Base-by-base conservation (phyloP, 371 early-diverging fungal genomes). In the Mortierella sp. region DNA sequence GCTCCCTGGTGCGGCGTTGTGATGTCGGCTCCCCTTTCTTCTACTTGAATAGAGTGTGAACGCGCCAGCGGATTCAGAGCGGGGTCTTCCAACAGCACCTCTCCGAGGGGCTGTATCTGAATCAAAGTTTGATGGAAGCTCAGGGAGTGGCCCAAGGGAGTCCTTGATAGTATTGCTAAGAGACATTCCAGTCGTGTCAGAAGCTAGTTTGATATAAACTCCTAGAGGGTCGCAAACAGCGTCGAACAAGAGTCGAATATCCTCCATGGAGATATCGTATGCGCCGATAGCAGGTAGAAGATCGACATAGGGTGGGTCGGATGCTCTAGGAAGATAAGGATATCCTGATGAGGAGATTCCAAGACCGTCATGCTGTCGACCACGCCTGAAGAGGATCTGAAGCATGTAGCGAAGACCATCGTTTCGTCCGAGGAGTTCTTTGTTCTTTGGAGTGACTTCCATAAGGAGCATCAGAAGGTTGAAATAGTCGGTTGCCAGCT, bases 391-490 rank as follows among this genome's bases (percentile, higher is more conserved):
- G 23, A 83, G 48, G 26, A 83, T 72, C 62, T 80, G 72, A 15
- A 80, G 64, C 61, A 83, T 80, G 61, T 64, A 83, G 19, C 72
- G 68, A 43, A 83, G 47, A 14, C 80, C 83, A 12, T 72, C 21
- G 53, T 81, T 75, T 12, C 57, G 68, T 25, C 81, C 71, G 7
- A 83, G 56, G 4, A 83, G 67, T 45, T 83, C 81, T 66, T 83
- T 80, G 70, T 83, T 83, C 29, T 75, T 62, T 16, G 83, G 83
- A n/a, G 81, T 81, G 53, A 83, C 79, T 50, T 81, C 80, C 81
- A 83, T 79, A n/a, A 83, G 68, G 55, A 75, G 26, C 83, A 81
- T 77, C 16, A 83, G 29, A 26, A 83, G 50, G 37, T 83, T 81
- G 65, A 83, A 83, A 51, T 79, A 81, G 43, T 83, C 77, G 5